Evolutionary conservation across 148 eudicot genomes (phyloP), one percentile per base, ranked within the genome.

Genomic region (Arbutus unedo): DNA sequence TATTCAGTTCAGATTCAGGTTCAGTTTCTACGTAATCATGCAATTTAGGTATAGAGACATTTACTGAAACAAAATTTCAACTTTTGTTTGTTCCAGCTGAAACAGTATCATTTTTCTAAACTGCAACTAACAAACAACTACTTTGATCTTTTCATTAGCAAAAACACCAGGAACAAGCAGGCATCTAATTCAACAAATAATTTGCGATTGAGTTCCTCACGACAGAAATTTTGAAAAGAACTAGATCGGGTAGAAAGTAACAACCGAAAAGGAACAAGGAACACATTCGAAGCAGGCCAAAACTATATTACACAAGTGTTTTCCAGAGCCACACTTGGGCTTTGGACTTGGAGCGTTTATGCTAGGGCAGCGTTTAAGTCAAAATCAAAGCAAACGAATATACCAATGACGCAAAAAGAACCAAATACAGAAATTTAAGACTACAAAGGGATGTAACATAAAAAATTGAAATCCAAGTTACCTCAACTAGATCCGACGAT

Each of bases 401-500:
- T 6, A 19, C 64, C 10, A 51, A 47, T 16, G 55, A 74, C 16
- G 56, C 38, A 49, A 23, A 74, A 74, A 48, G 11, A 11, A 74
- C 48, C 38, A 74, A 49, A 21, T 13, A 75, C 43, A 38, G 47
- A 53, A 53, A 15, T 8, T 75, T 9, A 79, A 79, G n/a, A 59
- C 68, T 6, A 45, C 59, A n/a, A n/a, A 47, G 14, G 21, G n/a
- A 71, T 1, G 48, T 8, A 50, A 23, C 31, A 49, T 10, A 41
- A 44, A 19, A 44, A 38, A 16, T 6, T 3, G 18, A 55, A 45
- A 8, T 43, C 4, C 6, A 81, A 1, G 9, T 53, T 64, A 85
- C 84, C 88, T 90, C 14, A 90, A 83, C 75, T 77, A 80, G 92
- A 84, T 72, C 92, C 92, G 48, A 88, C 88, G 54, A 88, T 88